Evolutionary conservation across 257 asterid genomes (phyloP).

Genomic region (Petunia axillaris): DNA sequence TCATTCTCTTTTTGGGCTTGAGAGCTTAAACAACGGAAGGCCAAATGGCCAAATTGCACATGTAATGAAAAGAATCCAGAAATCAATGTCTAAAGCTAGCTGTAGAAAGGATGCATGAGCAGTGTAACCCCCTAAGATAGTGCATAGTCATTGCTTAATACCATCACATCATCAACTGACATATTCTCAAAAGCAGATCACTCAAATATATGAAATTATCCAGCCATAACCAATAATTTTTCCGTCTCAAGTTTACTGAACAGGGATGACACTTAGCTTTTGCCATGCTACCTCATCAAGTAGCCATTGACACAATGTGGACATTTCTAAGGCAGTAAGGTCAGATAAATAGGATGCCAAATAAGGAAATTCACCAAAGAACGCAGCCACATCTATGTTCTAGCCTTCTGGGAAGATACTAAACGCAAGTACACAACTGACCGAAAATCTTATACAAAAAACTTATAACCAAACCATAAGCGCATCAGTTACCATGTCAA

Average conservation of each 20-base stretch:
- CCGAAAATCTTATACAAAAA: background rate
- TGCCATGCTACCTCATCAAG: conserved; percentile 16
- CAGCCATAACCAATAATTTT: background rate
- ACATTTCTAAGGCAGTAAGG: background rate
- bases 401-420: background rate
- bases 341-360: conserved; percentile 2
- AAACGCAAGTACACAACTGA: conserved; percentile 2
- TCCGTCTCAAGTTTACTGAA: background rate
- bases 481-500: conserved; percentile 2
- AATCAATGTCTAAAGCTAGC: too few relatives aligned
- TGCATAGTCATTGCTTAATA: background rate
- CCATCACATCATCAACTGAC: background rate
- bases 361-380: conserved; percentile 12
- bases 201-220: background rate
- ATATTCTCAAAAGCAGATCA: conserved; percentile 1
- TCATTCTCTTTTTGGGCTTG: too few relatives aligned
- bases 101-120: too few relatives aligned
- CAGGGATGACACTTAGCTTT: conserved; percentile 5
- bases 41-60: too few relatives aligned
- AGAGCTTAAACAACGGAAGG: too few relatives aligned
- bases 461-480: background rate
- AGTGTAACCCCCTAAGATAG: too few relatives aligned
- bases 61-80: too few relatives aligned
- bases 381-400: background rate
- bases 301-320: background rate